Evolutionary conservation across 352 stramenopile species (phyloP).

Genomic region (Pythium oligandrum): DNA sequence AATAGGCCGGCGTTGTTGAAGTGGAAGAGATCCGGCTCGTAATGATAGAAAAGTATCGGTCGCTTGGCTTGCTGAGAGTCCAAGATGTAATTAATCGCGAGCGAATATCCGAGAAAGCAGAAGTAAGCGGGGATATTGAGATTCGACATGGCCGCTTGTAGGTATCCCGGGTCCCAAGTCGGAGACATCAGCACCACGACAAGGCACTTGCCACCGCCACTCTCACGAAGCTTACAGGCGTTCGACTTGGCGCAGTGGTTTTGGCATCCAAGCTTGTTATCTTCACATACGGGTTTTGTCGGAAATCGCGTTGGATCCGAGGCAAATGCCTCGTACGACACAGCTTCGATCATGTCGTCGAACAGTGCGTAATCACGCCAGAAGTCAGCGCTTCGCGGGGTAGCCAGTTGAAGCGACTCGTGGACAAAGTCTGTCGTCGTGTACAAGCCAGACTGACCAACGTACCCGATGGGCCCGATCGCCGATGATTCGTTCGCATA

Average conservation of each 20-base stretch:
- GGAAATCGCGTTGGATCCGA: conserved; percentile 10
- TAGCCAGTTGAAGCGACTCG: conserved; percentile 4
- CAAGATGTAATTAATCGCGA: conserved; percentile 7
- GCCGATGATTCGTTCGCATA: conserved; percentile 29
- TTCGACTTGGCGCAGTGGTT: conserved; percentile 29
- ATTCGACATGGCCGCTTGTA: conserved; percentile 33
- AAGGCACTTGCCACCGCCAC: conserved; percentile 24
- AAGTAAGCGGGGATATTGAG: conserved; percentile 34
- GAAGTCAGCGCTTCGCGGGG: conserved; percentile 28
- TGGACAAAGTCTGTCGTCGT: conserved; percentile 33
- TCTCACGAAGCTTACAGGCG: conserved; percentile 28
- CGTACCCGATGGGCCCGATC: conserved; percentile 21
- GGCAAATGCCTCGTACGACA: conserved; percentile 18
- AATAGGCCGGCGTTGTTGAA: conserved; percentile 24
- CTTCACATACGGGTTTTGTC: background rate
- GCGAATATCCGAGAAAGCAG: conserved; percentile 25
- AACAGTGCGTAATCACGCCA: conserved; percentile 32
- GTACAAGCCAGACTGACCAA: conserved; percentile 29
- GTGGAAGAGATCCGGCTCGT: conserved; percentile 40
- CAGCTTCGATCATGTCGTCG: conserved; percentile 24
- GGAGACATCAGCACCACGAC: conserved; percentile 28
- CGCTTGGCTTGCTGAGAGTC: conserved; percentile 11
- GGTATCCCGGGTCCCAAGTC: conserved; percentile 22
- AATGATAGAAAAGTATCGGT: conserved; percentile 43
- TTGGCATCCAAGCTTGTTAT: conserved; percentile 27